Percentiles rank a stretch among this genome's conserved stretches.
Conservation (phyloP, 441 rosid species). For the Aleurites moluccanus region DNA sequence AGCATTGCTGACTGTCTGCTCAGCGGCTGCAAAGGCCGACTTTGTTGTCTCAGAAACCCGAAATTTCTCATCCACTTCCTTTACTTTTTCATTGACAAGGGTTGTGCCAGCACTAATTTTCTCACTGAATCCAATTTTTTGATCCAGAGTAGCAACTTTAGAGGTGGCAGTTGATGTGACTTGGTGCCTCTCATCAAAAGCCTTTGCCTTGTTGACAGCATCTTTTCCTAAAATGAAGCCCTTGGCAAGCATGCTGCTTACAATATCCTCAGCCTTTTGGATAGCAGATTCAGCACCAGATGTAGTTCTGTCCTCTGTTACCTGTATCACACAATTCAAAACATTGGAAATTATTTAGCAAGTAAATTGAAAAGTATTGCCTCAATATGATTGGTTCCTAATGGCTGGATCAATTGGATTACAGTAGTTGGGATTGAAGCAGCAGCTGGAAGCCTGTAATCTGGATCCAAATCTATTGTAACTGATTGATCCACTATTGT, state of each 20-base stretch:
- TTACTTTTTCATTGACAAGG: conserved; percentile 56
- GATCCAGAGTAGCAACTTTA: conserved; percentile 61
- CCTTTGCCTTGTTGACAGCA: conserved; percentile 61
- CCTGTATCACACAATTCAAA: conserved; percentile 7
- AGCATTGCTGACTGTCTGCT: conserved; percentile 63
- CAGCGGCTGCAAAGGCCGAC: conserved; percentile 68
- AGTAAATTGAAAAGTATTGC: background rate
- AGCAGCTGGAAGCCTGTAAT: conserved; percentile 55
- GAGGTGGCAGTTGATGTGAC: conserved; percentile 65
- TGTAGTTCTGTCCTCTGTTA: background rate
- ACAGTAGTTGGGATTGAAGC: conserved; percentile 27
- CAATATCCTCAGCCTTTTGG: conserved; percentile 73
- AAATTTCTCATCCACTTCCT: conserved; percentile 78
- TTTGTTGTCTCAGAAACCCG: conserved; percentile 79
- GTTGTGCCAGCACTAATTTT: conserved; percentile 61
- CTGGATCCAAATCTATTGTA: conserved; percentile 49
- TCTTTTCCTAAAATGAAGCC: conserved; percentile 80
- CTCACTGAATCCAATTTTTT: conserved; percentile 67
- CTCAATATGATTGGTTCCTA: background rate
- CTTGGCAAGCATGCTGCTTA: conserved; percentile 70
- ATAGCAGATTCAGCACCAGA: conserved; percentile 53
- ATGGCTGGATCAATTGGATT: conserved; percentile 5
- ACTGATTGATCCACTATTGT: conserved; percentile 62
- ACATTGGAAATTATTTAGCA: background rate
- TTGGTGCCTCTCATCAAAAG: conserved; percentile 69